phyloP scores from a whole-genome alignment of 148 eudicot genomes.

The Chenopodium suecicum region DNA sequence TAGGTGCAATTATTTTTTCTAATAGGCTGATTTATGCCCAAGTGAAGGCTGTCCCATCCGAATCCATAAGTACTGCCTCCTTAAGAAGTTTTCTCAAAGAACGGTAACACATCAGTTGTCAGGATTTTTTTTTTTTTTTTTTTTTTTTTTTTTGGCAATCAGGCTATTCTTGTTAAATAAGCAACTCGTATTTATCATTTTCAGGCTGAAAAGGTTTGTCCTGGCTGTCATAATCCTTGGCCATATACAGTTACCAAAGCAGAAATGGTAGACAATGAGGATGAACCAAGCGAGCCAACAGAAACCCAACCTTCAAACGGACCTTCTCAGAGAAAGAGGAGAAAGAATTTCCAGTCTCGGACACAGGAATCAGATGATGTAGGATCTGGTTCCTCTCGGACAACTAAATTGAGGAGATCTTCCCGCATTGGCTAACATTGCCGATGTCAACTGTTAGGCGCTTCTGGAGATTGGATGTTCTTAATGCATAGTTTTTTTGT shows the following conservation, averaged over 20 bases:
- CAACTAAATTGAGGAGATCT: constrained; percentile 33
- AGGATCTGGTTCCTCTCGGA: constrained; percentile 32
- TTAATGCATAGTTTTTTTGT: background rate
- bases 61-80: constrained; percentile 71
- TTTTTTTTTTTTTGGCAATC: background rate
- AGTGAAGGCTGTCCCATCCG: constrained; percentile 71
- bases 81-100: constrained; percentile 70
- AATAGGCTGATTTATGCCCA: constrained; percentile 71
- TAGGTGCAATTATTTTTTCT: constrained; percentile 5
- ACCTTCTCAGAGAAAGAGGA: constrained; percentile 35
- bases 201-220: constrained; percentile 75
- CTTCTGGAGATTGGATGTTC: constrained; percentile 5
- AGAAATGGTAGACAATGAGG: constrained; percentile 50
- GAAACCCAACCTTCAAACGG: constrained; percentile 29
- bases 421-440: constrained; percentile 22
- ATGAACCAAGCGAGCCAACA: constrained; percentile 30
- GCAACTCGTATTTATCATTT: background rate
- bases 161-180: background rate
- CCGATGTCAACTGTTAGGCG: background rate
- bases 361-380: constrained; percentile 20
- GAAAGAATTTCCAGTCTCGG: constrained; percentile 33
- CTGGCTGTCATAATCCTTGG: constrained; percentile 75
- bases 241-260: constrained; percentile 45
- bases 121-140: background rate
- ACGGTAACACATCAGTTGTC: constrained; percentile 35